Evolutionary conservation across 106 monocot genomes (phyloP), one percentile per base, ranked within the genome.

Genomic region (Alisma plantagoaquatica): DNA sequence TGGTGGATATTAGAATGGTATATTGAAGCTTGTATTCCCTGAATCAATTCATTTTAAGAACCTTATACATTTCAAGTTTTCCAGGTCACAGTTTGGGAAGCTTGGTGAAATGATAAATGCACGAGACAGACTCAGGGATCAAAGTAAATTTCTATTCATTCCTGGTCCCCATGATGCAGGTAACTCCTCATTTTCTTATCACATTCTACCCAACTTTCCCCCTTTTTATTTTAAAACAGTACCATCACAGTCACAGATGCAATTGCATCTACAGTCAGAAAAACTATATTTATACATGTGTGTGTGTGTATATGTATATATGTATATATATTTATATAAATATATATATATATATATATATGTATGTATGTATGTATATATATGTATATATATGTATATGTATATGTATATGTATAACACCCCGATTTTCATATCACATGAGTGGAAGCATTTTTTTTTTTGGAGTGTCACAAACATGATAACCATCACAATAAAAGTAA

Each of bases 121-220:
- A 45, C 76, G 66, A 33, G 54, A 78, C 62, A 75, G 76, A 77
- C 53, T 98, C 23, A 82, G 72, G 57, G 90, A 98, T 46, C 81
- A 82, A 12, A 90, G 98, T 56, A 66, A 78, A 22, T 98, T 98
- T 68, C 53, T 98, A 23, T 90, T 98, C 56, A 76, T 98, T 61
- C 98, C 89, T 10, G 98, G 98, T 54, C 89, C 98, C 33, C 82
- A 81, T 73, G 98, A 98, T 82, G 70, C 69, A 74, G 98, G 98
- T 85, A 80, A 28, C 23, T 10, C 42, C 23, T 51, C 51, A 1
- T 46, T 18, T 4, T 10, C 11, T 46, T 46, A 10, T 9, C n/a
- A 15, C 19, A 3, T 46, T 46, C 45, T 4, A 46, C 19, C 35
- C 35, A 38, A 7, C 14, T 6, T 38, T 14, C 11, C 19, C 11